Base-by-base conservation (phyloP, 441 rosid species). In the Pelargonium myrrhifolium region DNA sequence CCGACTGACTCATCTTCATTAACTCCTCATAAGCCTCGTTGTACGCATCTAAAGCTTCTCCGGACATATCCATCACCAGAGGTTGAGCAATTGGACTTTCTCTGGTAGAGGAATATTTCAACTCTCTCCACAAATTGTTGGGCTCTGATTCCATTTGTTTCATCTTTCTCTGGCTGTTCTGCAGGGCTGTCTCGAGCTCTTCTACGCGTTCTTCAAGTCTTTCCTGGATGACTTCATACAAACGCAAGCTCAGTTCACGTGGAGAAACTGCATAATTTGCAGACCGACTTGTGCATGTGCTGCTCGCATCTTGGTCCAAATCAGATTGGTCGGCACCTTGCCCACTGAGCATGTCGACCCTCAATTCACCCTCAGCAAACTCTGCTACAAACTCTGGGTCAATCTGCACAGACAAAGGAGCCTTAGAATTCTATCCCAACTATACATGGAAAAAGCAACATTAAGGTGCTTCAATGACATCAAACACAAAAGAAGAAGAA, bases 31-130 rank as follows among this genome's bases (percentile, higher is more conserved):
- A 87, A 7, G 87, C 84, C 61, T 90, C 97, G 18, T 83, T 82
- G 81, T 84, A 86, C 9, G 96, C 91, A 74, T 83, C 87, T 40
- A 86, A 83, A 71, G 96, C 94, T 76, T 89, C 92, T 42, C 93
- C 92, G 12, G 86, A 76, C 72, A 90, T 69, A 74, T 83, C 87
- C 89, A 86, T 78, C 49, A 90, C 88, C 40, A 86, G 73, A 9
- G 94, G 93, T 65, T 84, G 77, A 42, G 71, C 68, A 65, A 18
- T 56, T 12, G 74, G 82, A 70, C 75, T 75, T 69, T 75, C 84
- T 40, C 75, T 76, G 4, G 71, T 71, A 3, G 80, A 73, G 20
- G 75, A 72, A 71, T 70, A 73, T 66, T 65, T 77, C 71, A 74
- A 75, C 75, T 76, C 79, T 66, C 79, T 76, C 76, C 72, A 64